Evolutionary conservation across 2,329 filamentous ascomycete species (phyloP), one percentile per base, ranked within the genome.

Genomic region (Rutstroemia sp.): DNA sequence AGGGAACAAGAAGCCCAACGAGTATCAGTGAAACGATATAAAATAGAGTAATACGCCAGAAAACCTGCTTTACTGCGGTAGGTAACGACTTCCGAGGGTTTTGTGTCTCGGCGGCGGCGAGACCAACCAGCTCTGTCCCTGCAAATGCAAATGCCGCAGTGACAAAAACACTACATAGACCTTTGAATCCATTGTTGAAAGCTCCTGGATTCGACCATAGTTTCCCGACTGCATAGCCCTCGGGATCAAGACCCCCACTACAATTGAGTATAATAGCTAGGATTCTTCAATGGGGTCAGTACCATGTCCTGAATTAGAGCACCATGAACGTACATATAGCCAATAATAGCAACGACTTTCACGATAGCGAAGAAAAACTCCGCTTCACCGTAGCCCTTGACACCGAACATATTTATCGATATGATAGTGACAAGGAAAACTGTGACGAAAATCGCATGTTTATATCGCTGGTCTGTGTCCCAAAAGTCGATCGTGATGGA

Each of bases 301-400:
- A 23, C 14, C 17, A 10, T 25, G 14, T 17, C 44, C 14, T 2
- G 2, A 10, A 16, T 17, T 12, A 5, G 3, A 30, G 19, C 21
- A n/a, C 39, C 9, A 16, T 10, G 25, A 17, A 74, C 83, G 75
- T 72, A 88, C 86, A 95, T 92, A 73, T 95, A 95, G 51, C 88
- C 89, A 61, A 96, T 86, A 7, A 96, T 84, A 30, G 92, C 90
- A 44, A 86, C 77, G 51, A 96, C 83, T 69, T 96, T 96, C 73
- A 96, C 76, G 52, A 92, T 83, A 34, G 89, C 87, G 68, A 95
- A 94, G 56, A 91, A 75, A 63, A 95, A 95, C 67, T 96, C 91
- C 16, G 89, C 89, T 71, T 95, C 91, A 66, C 90, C 91, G 64
- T 95, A 96, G 25, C 87, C 89, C 67, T 87, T 88, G 60, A 96